These are phyloP conservation scores for Sugiyamaella japonica DNA, from an alignment of 1,139 yeast species.

Conservation along the genomic window DNA sequence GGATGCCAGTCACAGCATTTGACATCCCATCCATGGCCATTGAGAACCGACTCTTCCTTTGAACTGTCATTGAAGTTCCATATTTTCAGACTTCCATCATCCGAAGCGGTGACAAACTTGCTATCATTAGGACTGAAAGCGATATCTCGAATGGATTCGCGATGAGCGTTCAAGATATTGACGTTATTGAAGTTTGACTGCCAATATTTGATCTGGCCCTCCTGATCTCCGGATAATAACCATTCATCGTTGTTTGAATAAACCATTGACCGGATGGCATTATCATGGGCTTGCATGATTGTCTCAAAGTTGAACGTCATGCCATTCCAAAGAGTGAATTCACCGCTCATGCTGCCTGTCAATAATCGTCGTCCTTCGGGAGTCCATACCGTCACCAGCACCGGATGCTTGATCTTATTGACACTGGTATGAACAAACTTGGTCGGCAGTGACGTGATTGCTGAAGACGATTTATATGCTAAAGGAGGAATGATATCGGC, in stretches of 20 bases:
- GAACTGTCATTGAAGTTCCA: constrained; percentile 93
- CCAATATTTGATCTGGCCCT: constrained; percentile 91
- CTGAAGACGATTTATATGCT: constrained; percentile 53
- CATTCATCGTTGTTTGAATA: constrained; percentile 93
- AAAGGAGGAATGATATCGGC: constrained; percentile 72
- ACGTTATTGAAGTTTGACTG: constrained; percentile 97
- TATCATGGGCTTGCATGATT: constrained; percentile 97
- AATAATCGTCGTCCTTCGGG: constrained; percentile 92
- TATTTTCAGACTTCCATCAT: constrained; percentile 82
- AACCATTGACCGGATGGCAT: constrained; percentile 74
- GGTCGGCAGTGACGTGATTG: constrained; percentile 55
- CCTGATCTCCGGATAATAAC: constrained; percentile 91
- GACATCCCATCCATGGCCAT: constrained; percentile 99
- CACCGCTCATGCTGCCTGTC: constrained; percentile 92
- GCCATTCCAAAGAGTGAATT: constrained; percentile 96
- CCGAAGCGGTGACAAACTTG: constrained; percentile 88
- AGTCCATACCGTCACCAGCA: constrained; percentile 90
- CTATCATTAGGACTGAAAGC: constrained; percentile 89
- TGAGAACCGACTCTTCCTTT: constrained; percentile 68
- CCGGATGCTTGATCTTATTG: constrained; percentile 89
- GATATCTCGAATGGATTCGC: constrained; percentile 80
- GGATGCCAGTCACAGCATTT: constrained; percentile 98
- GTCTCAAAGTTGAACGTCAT: constrained; percentile 94
- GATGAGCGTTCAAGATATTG: constrained; percentile 72
- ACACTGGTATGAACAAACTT: constrained; percentile 90